Evolutionary conservation across 202 grass and related monocot species (phyloP), one percentile per base, ranked within the genome.

Genomic region (Setaria viridis): DNA sequence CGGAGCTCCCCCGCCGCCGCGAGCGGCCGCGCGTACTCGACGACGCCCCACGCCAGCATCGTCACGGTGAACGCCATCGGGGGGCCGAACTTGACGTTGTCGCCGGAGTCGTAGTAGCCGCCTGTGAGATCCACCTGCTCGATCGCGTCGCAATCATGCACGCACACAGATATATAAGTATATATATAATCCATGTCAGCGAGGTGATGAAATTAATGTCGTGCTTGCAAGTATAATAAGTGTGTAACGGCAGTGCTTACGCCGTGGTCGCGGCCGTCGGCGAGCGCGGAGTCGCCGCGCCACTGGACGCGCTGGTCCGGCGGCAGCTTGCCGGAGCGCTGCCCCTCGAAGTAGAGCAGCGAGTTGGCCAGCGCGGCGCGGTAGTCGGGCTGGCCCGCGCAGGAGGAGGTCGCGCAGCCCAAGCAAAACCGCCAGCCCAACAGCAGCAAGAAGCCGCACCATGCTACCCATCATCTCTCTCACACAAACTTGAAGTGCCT

Each of bases 31-130:
- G 66, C 69, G 69, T 92, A 82, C 81, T 95, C 88, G 0, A 91
- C 86, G 12, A 78, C 88, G 66, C 87, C 21, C 95, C 95, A 98
- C 41, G 95, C 64, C 42, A 98, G 78, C 78, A 90, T 89, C 33
- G 91, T 92, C 37, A 94, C 78, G 0, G 95, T 80, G 80, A 82
- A 94, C 15, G 95, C 95, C 91, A 98, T 87, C 0, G 93, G 95
- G 2, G 95, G 29, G 0, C 95, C 95, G 66, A 98, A 98, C 83
- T 95, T 98, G 21, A 98, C 91, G 41, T 98, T 92, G 85, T 98
- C 95, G 72, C 95, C 89, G 19, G 95, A 72, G 84, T 95, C 95
- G 76, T 98, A 92, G 95, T 98, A 98, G 4, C 95, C 95, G 72
- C 95, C 95, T 3, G 91, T 92, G 53, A 98, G 86, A 37, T 98